Conservation (phyloP, 2,329 filamentous ascomycete genomes). For the Epichloe gansuensis region DNA sequence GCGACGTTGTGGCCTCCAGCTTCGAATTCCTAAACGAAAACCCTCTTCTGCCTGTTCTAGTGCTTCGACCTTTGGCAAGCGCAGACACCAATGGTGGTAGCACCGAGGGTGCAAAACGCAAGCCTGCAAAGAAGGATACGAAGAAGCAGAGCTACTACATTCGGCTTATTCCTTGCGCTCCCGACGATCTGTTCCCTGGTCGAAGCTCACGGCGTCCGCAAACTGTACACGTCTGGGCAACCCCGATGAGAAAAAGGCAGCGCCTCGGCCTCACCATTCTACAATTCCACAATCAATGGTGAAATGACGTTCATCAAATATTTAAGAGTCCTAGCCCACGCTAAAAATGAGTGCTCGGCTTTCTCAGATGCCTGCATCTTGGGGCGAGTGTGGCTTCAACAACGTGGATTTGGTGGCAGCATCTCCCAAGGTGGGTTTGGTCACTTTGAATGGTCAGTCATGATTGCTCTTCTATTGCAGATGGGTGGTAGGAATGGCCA, state of each 20-base stretch:
- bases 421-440: conserved; percentile 77
- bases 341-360: conserved; percentile 54
- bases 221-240: conserved; percentile 54
- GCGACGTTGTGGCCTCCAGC: conserved; percentile 40
- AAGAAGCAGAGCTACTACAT: conserved; percentile 40
- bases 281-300: conserved; percentile 74
- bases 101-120: conserved; percentile 8
- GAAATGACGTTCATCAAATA: conserved; percentile 65
- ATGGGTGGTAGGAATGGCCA: conserved; percentile 62
- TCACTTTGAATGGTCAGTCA: conserved; percentile 78
- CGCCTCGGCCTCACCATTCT: conserved; percentile 58
- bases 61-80: conserved; percentile 25
- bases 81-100: conserved; percentile 9
- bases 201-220: conserved; percentile 58
- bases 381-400: conserved; percentile 78
- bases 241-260: conserved; percentile 30
- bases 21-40: conserved; percentile 65
- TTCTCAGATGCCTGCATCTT: conserved; percentile 79
- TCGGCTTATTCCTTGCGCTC: conserved; percentile 64
- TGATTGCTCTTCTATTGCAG: conserved; percentile 69
- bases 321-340: conserved; percentile 60
- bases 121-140: conserved; percentile 14
- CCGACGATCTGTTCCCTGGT: conserved; percentile 55
- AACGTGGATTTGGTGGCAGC: conserved; percentile 64
- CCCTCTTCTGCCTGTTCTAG: conserved; percentile 57